Base-by-base conservation (phyloP, 257 asterid genomes). In the Forsythia suspensa region DNA sequence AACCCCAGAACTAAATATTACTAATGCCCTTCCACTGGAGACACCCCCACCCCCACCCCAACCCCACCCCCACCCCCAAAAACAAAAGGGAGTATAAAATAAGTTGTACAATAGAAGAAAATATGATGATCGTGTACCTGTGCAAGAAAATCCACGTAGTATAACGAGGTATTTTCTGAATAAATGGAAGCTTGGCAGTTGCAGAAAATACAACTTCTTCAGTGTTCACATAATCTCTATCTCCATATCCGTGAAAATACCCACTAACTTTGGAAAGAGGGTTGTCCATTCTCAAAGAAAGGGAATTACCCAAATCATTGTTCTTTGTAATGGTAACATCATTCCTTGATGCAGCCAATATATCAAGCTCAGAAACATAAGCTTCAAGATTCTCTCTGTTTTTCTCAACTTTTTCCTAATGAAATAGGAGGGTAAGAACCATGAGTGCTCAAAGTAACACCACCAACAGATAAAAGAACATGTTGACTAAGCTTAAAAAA, bases 121-220 rank as follows among this genome's bases (percentile, higher is more conserved):
- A 16, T 66, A 34, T 16, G 70, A 87, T 39, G 69, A 37, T 79
- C 67, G 21, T 73, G 66, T 89, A 94, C 99, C 87, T 94, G 82
- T 94, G 89, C 77, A 96, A 83, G 82, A 91, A 96, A 61, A 90
- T 92, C 99, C 99, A 96, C 70, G 98, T 96, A 70, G 98, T 96
- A 77, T 94, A 96, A 43, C 94, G 87, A 75, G 95, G 97, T 66
- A 94, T 86, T 85, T 84, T 94, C 83, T 96, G 92, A 39, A 89
- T 20, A 40, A 15, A 48, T 13, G 99, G 98, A 79, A 96, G 90
- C 82, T 83, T 96, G 80, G 88, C 91, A 74, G 94, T 88, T 34
- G 85, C 76, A 68, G 91, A 59, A 75, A 85, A 81, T 40, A 87
- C 90, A 80, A 91, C 88, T 81, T 94, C 98, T 74, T 90, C 91